Percentiles rank a stretch among this genome's conserved stretches.
Evolutionary conservation across 202 grass and related monocot species (phyloP).

Genomic region (Panicum virgatum): DNA sequence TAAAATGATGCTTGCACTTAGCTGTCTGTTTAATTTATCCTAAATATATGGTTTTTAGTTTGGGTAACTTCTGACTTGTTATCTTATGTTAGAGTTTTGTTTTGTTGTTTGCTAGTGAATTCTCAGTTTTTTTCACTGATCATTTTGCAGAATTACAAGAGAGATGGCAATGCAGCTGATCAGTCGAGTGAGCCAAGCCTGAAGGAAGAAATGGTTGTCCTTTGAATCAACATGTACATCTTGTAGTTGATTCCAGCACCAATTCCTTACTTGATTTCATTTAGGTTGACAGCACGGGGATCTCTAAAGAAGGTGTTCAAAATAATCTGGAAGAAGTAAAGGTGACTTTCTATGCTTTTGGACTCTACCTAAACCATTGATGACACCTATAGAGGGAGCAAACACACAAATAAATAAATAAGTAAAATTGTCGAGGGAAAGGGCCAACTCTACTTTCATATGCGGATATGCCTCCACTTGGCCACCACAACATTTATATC

Average conservation of each 20-base stretch:
- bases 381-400: not conserved
- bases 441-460: too few species aligned
- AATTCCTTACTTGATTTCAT: not conserved
- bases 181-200: constrained; percentile 2
- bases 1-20: not conserved
- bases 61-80: not conserved
- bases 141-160: constrained; percentile 42
- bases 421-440: too few species aligned
- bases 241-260: not conserved
- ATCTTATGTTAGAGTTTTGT: not conserved
- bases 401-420: not conserved
- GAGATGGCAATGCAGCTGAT: constrained; percentile 8
- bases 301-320: constrained; percentile 9
- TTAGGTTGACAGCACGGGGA: constrained; percentile 15
- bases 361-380: constrained; percentile 1
- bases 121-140: constrained; percentile 15
- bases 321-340: constrained; percentile 23
- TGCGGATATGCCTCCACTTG: too few species aligned
- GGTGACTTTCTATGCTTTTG: constrained; percentile 23
- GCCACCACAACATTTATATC: too few species aligned
- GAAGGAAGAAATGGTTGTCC: constrained; percentile 35
- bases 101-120: not conserved
- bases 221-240: constrained; percentile 18
- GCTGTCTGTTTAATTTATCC: not conserved
- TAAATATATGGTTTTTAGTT: not conserved